Evolutionary conservation across 176 grass and related monocot species (phyloP).

Genomic region (Musa itinerans): DNA sequence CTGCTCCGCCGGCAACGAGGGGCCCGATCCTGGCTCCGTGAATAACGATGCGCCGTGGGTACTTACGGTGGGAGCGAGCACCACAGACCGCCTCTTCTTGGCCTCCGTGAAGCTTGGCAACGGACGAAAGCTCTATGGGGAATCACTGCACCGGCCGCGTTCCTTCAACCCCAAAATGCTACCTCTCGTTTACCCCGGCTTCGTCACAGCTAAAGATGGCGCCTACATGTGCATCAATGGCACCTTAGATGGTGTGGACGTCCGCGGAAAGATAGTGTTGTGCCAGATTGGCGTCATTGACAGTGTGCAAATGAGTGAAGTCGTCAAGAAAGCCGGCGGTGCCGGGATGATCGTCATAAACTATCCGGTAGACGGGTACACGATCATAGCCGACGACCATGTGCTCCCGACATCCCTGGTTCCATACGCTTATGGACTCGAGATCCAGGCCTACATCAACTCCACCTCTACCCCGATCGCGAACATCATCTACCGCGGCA

Average conservation of each 20-base stretch:
- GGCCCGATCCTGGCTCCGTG: conserved; percentile 8
- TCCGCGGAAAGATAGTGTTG: conserved; percentile 5
- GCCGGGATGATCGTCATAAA: neutral
- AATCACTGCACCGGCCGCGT: conserved; percentile 5
- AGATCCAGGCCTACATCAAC: conserved; percentile 19
- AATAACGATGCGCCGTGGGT: conserved; percentile 48
- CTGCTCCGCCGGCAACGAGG: conserved; percentile 20
- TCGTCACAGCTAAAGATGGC: too few species aligned
- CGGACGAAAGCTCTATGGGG: conserved; percentile 22
- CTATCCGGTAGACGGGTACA: neutral
- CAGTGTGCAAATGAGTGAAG: too few species aligned
- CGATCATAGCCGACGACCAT: neutral
- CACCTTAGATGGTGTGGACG: neutral
- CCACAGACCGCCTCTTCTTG: neutral
- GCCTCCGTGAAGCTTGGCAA: conserved; percentile 11
- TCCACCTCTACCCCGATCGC: conserved; percentile 4
- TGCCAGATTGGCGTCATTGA: neutral
- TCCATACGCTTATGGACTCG: neutral
- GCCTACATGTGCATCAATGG: too few species aligned
- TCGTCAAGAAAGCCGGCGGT: neutral
- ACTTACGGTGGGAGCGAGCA: conserved; percentile 44
- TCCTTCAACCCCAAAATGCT: neutral
- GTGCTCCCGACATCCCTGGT: neutral
- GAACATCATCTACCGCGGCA: conserved; percentile 14
- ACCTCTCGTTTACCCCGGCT: conserved; percentile 9